phyloP scores from a whole-genome alignment of 495 filamentous ascomycete genomes.

The Hamigera avellanea region DNA sequence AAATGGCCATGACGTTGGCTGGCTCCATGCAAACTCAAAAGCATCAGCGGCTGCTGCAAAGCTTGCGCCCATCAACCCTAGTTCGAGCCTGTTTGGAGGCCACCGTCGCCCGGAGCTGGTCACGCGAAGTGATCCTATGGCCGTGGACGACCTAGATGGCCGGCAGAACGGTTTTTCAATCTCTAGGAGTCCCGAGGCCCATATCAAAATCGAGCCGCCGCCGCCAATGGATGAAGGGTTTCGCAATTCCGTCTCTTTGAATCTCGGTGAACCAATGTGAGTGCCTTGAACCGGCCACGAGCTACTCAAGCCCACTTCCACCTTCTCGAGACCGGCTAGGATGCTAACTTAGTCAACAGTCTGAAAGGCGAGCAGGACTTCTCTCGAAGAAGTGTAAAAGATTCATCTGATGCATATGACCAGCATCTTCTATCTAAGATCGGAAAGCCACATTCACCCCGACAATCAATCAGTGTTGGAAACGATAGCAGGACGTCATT shows the following conservation, averaged over 20 bases:
- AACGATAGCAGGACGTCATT: conserved; percentile 41
- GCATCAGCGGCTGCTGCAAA: conserved; percentile 14
- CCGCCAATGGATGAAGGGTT: conserved; percentile 32
- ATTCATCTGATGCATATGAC: too few species aligned
- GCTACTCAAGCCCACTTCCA: too few species aligned
- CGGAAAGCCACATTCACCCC: conserved; percentile 50
- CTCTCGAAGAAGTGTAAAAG: conserved; percentile 40
- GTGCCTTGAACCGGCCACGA: too few species aligned
- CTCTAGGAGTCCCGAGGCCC: too few species aligned
- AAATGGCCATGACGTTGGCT: conserved; percentile 47
- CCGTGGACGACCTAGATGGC: conserved; percentile 27
- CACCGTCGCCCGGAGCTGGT: conserved; percentile 24
- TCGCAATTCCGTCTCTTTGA: conserved; percentile 29
- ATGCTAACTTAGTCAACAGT: too few species aligned
- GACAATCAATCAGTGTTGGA: conserved; percentile 40
- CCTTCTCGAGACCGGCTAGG: too few species aligned
- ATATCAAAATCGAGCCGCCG: conserved; percentile 37
- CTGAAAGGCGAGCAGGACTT: conserved; percentile 48
- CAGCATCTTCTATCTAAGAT: conserved; percentile 67
- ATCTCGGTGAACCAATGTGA: conserved; percentile 37
- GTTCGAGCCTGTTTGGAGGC: conserved; percentile 43
- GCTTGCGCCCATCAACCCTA: conserved; percentile 37
- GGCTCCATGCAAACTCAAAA: conserved; percentile 43
- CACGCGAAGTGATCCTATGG: conserved; percentile 32
- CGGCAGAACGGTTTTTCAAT: conserved; percentile 19